These are phyloP conservation scores for Pezicula neosporulosa DNA, from an alignment of 2,329 filamentous ascomycete species.

Conservation along the genomic window DNA sequence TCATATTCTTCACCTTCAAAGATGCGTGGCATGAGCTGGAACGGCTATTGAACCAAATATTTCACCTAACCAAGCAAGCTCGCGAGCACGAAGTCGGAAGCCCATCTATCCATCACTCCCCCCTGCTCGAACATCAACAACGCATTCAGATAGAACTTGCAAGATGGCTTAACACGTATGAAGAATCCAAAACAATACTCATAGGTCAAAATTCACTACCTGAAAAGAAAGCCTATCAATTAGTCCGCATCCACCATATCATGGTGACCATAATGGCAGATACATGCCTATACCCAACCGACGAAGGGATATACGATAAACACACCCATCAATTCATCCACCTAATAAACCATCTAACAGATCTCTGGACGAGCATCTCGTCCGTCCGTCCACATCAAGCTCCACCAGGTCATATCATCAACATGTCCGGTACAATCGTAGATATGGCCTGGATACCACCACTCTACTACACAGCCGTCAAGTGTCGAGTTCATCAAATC, in stretches of 20 bases:
- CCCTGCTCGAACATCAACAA: constrained; percentile 3
- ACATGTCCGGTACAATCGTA: constrained; percentile 31
- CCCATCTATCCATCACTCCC: not conserved
- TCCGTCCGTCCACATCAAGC: not conserved
- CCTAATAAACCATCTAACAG: constrained; percentile 25
- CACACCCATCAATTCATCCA: constrained; percentile 29
- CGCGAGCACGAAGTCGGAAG: constrained; percentile 5
- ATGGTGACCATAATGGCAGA: constrained; percentile 41
- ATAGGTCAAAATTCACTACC: not conserved
- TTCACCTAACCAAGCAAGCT: constrained; percentile 9
- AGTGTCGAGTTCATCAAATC: constrained; percentile 40
- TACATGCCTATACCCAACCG: constrained; percentile 26
- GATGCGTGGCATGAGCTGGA: constrained; percentile 17
- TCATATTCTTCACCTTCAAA: constrained; percentile 18
- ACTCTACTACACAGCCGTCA: constrained; percentile 42
- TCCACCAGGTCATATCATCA: constrained; percentile 2
- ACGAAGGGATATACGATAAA: constrained; percentile 35
- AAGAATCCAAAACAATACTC: constrained; percentile 2
- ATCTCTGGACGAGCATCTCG: not conserved
- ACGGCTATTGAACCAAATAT: constrained; percentile 13
- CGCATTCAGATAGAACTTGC: constrained; percentile 3
- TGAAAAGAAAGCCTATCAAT: constrained; percentile 12
- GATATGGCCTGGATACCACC: constrained; percentile 43
- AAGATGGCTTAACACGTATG: constrained; percentile 8
- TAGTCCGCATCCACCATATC: constrained; percentile 36